Evolutionary conservation across 208 protist genomes (phyloP).

Genomic region (Trichomonas gallinae): DNA sequence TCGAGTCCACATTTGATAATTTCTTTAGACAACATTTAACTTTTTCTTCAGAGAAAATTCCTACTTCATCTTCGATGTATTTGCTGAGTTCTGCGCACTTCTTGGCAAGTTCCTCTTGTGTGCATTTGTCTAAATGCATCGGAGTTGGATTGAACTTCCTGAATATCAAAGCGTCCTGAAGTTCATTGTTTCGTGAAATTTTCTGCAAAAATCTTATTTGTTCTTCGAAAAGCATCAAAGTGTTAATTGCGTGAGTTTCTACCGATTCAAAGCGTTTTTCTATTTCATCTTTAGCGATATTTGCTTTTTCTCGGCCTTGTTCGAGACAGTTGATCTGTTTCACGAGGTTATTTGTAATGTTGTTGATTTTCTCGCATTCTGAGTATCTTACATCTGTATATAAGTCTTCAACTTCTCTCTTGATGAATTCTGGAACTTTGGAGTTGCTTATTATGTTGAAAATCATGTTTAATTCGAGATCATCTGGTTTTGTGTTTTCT

Average conservation of each 20-base stretch:
- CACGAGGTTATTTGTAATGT: neutral
- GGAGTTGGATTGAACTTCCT: neutral
- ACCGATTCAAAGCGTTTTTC: neutral
- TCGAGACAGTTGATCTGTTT: neutral
- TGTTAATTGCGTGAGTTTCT: neutral
- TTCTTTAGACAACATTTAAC: neutral
- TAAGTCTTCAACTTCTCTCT: neutral
- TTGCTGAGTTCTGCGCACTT: neutral
- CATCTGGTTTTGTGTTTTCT: neutral
- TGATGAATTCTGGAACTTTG: neutral
- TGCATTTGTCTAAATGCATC: neutral
- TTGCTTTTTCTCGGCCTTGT: too few species aligned
- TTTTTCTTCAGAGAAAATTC: neutral
- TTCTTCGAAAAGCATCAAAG: neutral
- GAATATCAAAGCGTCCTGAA: neutral
- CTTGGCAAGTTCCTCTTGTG: neutral
- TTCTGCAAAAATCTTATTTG: neutral
- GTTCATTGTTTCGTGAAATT: neutral
- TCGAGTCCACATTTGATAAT: neutral
- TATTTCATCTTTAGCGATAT: neutral
- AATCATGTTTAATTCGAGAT: neutral
- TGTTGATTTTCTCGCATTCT: neutral
- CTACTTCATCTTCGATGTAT: neutral
- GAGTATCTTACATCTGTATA: neutral
- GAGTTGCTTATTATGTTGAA: neutral